Percentiles rank a stretch among this genome's conserved stretches.
Evolutionary conservation across 2,329 filamentous ascomycete genomes (phyloP).

Genomic region (Diaporthe vaccinii): DNA sequence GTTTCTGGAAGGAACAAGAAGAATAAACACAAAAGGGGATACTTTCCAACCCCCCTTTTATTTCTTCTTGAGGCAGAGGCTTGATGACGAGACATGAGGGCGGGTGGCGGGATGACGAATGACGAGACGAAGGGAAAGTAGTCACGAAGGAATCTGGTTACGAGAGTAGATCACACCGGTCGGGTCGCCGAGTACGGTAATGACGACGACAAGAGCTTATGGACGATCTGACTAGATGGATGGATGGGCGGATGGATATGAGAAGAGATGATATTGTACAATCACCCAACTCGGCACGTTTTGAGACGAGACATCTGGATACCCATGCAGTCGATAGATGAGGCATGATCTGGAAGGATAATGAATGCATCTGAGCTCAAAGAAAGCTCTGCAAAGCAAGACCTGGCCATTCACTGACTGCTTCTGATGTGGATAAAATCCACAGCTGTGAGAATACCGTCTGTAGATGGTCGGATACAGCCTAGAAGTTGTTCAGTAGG

Average conservation of each 20-base stretch:
- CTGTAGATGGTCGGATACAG: background rate
- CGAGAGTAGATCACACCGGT: background rate
- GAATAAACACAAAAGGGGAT: background rate
- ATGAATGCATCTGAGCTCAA: slow-evolving; percentile 30
- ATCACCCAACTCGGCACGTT: slow-evolving; percentile 17
- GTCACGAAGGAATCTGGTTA: slow-evolving; percentile 19
- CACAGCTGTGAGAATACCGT: too few species aligned
- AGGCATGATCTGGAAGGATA: slow-evolving; percentile 29
- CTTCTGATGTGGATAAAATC: background rate
- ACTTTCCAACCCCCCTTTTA: background rate
- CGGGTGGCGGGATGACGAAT: slow-evolving; percentile 26
- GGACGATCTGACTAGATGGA: slow-evolving; percentile 19
- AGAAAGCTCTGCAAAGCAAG: background rate
- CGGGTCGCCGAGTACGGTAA: slow-evolving; percentile 11
- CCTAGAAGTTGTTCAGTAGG: background rate
- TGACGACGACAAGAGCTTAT: slow-evolving; percentile 25
- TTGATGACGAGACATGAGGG: slow-evolving; percentile 17
- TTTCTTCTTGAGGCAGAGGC: background rate
- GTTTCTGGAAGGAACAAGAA: slow-evolving; percentile 29
- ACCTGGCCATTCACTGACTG: background rate
- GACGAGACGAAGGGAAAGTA: slow-evolving; percentile 18
- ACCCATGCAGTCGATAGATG: slow-evolving; percentile 19
- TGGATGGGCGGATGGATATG: background rate
- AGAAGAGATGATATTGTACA: slow-evolving; percentile 16
- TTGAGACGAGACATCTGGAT: slow-evolving; percentile 8